These are phyloP conservation scores for Leishmania lainsoni DNA, from an alignment of 208 protist genomes.

Conservation along the genomic window DNA sequence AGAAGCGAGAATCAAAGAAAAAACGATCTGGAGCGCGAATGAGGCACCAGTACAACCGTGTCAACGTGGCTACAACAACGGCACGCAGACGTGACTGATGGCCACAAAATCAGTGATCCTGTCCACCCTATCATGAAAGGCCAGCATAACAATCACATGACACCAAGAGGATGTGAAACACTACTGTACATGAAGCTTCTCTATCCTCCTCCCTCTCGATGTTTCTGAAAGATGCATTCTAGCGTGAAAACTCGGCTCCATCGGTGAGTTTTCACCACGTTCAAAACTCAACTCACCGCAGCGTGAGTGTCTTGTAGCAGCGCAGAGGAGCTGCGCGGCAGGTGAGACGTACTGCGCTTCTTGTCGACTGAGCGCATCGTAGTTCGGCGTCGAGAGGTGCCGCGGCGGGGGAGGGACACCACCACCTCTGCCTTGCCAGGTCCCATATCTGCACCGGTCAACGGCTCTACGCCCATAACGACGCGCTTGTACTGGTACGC, in stretches of 20 bases:
- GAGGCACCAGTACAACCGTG: not conserved
- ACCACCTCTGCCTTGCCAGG: constrained; percentile 14
- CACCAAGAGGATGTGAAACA: not conserved
- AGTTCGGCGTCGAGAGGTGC: constrained; percentile 19
- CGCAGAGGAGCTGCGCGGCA: not conserved
- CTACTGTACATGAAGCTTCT: not conserved
- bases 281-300: not conserved
- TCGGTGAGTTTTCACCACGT: not conserved
- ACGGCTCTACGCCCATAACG: constrained; percentile 58
- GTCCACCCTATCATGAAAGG: not conserved
- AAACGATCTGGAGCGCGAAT: not conserved
- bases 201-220: not conserved
- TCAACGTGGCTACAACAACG: not conserved
- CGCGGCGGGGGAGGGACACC: not conserved
- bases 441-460: constrained; percentile 22
- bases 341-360: not conserved
- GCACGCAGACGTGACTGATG: not conserved
- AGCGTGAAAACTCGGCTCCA: not conserved
- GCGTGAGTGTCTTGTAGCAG: not conserved
- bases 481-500: constrained; percentile 73
- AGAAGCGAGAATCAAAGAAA: not conserved
- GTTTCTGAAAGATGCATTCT: not conserved
- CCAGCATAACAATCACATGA: too few species aligned
- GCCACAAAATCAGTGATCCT: not conserved
- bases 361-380: constrained; percentile 27